Conservation (phyloP, 495 filamentous ascomycete species). For the Beverwykella pulmonaria region DNA sequence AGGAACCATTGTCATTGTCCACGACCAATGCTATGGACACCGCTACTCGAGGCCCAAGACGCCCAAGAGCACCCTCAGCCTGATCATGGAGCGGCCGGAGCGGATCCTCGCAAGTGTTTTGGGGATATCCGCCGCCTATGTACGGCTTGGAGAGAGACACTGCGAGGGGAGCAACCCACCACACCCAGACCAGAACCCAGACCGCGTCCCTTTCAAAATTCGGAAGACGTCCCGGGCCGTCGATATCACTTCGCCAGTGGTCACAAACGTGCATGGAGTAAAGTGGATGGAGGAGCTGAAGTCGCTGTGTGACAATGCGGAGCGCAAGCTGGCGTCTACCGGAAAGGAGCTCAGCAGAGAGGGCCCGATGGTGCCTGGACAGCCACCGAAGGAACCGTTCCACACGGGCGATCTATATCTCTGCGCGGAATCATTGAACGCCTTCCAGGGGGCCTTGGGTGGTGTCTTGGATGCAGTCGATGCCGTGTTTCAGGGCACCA, state of each 20-base stretch:
- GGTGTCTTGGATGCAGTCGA: conserved; percentile 92
- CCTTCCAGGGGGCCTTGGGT: conserved; percentile 85
- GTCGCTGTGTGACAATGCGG: conserved; percentile 77
- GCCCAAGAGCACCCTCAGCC: conserved; percentile 62
- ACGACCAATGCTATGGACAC: conserved; percentile 94
- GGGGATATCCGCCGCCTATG: conserved; percentile 84
- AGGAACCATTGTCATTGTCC: conserved; percentile 78
- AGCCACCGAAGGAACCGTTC: conserved; percentile 53
- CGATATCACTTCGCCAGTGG: conserved; percentile 65
- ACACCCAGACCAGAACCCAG: conserved; percentile 56
- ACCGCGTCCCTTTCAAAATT: conserved; percentile 77
- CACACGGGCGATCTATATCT: conserved; percentile 89
- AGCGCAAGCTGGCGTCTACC: conserved; percentile 68
- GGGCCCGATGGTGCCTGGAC: conserved; percentile 51
- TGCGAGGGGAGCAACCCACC: conserved; percentile 68
- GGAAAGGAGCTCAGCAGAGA: conserved; percentile 74
- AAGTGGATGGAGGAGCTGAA: conserved; percentile 93
- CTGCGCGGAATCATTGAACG: conserved; percentile 78
- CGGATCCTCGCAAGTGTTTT: conserved; percentile 81
- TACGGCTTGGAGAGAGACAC: conserved; percentile 81
- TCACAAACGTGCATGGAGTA: conserved; percentile 79
- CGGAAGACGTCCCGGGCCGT: conserved; percentile 69
- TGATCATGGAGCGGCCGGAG: conserved; percentile 91
- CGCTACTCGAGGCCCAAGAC: conserved; percentile 81
- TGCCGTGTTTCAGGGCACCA: conserved; percentile 64